phyloP scores from a whole-genome alignment of 2,329 filamentous ascomycete species.

The Periconia macrospinosa region DNA sequence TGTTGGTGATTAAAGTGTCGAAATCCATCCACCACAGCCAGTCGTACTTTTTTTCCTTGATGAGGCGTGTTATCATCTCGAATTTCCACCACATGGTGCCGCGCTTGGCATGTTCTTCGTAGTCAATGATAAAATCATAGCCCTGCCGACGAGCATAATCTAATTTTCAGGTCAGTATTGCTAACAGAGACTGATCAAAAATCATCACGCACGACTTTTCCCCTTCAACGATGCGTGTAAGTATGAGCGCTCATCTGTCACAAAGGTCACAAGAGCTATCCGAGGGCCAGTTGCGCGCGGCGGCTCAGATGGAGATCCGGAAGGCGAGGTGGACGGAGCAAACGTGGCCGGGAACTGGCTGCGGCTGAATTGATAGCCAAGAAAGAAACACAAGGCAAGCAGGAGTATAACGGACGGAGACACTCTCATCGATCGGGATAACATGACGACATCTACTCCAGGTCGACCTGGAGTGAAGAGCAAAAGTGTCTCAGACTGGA shows the following conservation, averaged over 20 bases:
- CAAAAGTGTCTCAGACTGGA: background rate
- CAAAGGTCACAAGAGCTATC: conserved; percentile 41
- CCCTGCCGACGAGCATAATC: conserved; percentile 45
- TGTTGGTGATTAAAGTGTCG: conserved; percentile 47
- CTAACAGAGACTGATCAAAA: background rate
- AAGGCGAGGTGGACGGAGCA: background rate
- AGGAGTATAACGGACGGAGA: conserved; percentile 27
- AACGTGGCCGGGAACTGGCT: conserved; percentile 16
- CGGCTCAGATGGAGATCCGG: background rate
- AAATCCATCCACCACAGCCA: conserved; percentile 51
- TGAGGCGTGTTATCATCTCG: conserved; percentile 41
- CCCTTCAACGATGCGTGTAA: conserved; percentile 41
- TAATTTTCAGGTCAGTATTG: conserved; percentile 11
- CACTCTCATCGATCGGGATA: conserved; percentile 26
- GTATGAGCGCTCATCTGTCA: conserved; percentile 41
- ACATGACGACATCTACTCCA: conserved; percentile 21
- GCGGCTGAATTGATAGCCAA: conserved; percentile 34
- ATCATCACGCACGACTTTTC: conserved; percentile 35
- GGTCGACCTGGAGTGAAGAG: background rate
- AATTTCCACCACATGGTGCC: conserved; percentile 43
- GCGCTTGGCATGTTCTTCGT: conserved; percentile 36
- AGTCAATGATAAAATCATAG: conserved; percentile 45
- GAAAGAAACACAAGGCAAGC: conserved; percentile 31
- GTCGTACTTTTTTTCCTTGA: conserved; percentile 38
- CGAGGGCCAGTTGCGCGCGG: conserved; percentile 18